Conservation (phyloP, 805 yeast genomes). For the Pichia ethanolica region DNA sequence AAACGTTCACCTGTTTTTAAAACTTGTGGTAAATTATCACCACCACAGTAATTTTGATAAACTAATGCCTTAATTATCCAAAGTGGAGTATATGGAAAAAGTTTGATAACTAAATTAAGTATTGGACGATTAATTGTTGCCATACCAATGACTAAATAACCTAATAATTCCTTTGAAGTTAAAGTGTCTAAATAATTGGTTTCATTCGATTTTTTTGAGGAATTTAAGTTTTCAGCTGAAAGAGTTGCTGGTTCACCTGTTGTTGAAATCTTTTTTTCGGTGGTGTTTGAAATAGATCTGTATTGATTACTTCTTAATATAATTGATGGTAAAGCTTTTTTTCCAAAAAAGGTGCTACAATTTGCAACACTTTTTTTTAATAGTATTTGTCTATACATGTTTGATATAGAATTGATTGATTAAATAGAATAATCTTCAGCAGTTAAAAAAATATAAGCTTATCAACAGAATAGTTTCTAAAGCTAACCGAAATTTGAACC, state of each 20-base stretch:
- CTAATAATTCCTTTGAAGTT: constrained; percentile 47
- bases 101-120: constrained; percentile 50
- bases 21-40: constrained; percentile 68
- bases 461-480: too few relatives aligned
- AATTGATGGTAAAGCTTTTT: too few relatives aligned
- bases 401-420: too few relatives aligned
- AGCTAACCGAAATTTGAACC: too few relatives aligned
- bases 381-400: neutral
- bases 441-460: too few relatives aligned
- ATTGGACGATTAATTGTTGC: constrained; percentile 61
- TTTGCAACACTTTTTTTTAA: neutral
- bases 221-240: neutral
- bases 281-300: neutral
- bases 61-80: constrained; percentile 62
- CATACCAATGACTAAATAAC: constrained; percentile 60
- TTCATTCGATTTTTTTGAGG: neutral
- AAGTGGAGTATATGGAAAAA: constrained; percentile 72
- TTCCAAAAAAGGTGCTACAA: neutral
- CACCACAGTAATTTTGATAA: constrained; percentile 85
- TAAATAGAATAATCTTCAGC: too few relatives aligned
- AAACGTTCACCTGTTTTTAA: constrained; percentile 61
- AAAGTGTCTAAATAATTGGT: constrained; percentile 43
- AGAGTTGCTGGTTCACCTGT: neutral
- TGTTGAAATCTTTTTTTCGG: neutral
- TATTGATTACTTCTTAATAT: neutral